A percentile compares a stretch with the other conserved stretches of the same genome.
These are phyloP conservation scores for Vitellaria paradoxa DNA, from an alignment of 179 eudicot species.

Conservation along the genomic window DNA sequence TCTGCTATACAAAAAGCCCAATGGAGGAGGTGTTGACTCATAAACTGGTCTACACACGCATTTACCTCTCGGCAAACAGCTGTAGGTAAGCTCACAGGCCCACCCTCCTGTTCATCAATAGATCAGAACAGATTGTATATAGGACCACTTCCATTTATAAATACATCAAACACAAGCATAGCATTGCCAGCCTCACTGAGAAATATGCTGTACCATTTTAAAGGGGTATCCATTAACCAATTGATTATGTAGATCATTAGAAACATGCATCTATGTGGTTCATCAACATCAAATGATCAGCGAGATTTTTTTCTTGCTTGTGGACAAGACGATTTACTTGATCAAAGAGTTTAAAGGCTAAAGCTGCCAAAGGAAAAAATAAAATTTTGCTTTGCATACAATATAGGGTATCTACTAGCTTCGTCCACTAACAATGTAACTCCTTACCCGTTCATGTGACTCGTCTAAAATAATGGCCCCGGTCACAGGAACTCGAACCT, in stretches of 20 bases:
- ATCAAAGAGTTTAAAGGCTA: background rate
- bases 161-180: background rate
- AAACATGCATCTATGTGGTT: background rate
- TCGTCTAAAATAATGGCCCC: slow-evolving; percentile 96
- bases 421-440: slow-evolving; percentile 7
- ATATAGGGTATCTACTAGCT: background rate
- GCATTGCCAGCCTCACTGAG: background rate
- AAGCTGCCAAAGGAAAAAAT: background rate
- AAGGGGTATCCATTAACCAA: background rate
- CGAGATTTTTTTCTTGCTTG: too few species aligned
- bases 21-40: too few species aligned
- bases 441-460: slow-evolving; percentile 79
- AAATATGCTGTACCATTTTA: background rate
- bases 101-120: too few species aligned
- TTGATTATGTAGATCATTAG: background rate
- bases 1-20: too few species aligned
- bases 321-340: too few species aligned
- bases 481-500: slow-evolving; percentile 97
- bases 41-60: too few species aligned
- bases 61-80: too few species aligned
- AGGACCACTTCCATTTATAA: too few species aligned
- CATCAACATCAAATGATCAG: background rate
- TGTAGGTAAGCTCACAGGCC: too few species aligned
- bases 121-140: too few species aligned
- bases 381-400: background rate